phyloP scores from a whole-genome alignment of 2,329 filamentous ascomycete genomes.

The Cladophialophora carrionii region DNA sequence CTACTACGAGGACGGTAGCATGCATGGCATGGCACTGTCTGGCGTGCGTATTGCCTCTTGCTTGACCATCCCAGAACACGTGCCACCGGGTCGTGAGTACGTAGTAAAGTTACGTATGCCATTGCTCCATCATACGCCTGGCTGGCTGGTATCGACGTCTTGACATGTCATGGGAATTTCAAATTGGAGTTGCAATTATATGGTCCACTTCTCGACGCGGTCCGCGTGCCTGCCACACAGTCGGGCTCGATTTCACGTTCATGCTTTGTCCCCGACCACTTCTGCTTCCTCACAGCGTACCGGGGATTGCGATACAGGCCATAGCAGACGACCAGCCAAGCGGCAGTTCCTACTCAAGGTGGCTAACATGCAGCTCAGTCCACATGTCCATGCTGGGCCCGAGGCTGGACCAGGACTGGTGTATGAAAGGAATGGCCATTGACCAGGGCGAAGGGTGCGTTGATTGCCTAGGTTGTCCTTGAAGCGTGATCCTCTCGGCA shows the following conservation, averaged over 20 bases:
- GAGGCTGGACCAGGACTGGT: neutral
- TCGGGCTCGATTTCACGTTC: too few species aligned
- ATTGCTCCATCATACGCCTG: neutral
- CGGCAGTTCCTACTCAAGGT: too few species aligned
- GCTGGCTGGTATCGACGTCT: neutral
- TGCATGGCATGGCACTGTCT: too few species aligned
- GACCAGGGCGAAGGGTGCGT: neutral
- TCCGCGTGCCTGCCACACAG: neutral
- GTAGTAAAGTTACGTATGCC: neutral
- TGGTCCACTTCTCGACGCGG: neutral
- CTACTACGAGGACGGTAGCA: too few species aligned
- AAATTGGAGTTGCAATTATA: neutral
- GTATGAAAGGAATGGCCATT: neutral
- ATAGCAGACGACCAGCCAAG: neutral
- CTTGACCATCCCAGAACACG: too few species aligned
- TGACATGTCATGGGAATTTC: neutral
- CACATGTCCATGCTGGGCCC: too few species aligned
- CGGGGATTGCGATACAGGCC: neutral
- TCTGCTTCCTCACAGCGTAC: neutral
- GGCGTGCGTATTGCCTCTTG: too few species aligned
- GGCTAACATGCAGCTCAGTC: too few species aligned
- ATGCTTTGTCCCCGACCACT: neutral
- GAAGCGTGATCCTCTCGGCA: neutral
- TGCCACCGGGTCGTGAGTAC: too few species aligned
- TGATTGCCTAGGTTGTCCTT: neutral